These are phyloP conservation scores for Plectranthus barbatus DNA, from an alignment of 257 asterid species.

Conservation along the genomic window DNA sequence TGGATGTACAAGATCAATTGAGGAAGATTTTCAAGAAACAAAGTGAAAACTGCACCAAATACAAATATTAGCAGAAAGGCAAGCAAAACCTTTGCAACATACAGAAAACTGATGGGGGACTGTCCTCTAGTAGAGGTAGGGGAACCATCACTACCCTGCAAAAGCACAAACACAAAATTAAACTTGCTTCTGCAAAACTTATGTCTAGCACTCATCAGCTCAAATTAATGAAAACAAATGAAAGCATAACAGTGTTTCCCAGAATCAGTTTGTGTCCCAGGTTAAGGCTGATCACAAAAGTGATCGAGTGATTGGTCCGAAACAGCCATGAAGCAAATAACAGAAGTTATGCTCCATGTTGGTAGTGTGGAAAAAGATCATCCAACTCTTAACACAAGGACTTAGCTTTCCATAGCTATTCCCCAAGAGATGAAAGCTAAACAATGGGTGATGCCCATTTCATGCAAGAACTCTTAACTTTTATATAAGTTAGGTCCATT, in stretches of 20 bases:
- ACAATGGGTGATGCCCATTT: background rate
- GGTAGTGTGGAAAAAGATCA: background rate
- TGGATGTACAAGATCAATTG: slow-evolving; percentile 38
- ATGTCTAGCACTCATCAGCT: background rate
- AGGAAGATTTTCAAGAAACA: slow-evolving; percentile 79
- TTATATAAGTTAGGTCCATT: too few species aligned
- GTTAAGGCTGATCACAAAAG: background rate
- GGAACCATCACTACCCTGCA: slow-evolving; percentile 35
- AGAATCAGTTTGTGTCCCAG: background rate
- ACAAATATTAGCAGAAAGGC: slow-evolving; percentile 56
- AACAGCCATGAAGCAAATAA: background rate
- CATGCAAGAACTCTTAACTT: background rate
- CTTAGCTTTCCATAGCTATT: background rate
- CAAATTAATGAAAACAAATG: background rate
- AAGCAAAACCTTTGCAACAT: slow-evolving; percentile 59
- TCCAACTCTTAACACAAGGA: background rate
- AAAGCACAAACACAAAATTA: slow-evolving; percentile 8
- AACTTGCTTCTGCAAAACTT: background rate
- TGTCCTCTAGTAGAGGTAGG: background rate
- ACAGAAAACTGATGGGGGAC: slow-evolving; percentile 25
- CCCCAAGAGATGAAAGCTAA: background rate
- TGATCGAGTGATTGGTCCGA: background rate
- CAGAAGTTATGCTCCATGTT: background rate
- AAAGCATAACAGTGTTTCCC: background rate
- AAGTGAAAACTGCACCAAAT: slow-evolving; percentile 59